Percentiles rank a stretch among this genome's conserved stretches.
phyloP scores from a whole-genome alignment of 257 asterid species.

The Vinca minor region DNA sequence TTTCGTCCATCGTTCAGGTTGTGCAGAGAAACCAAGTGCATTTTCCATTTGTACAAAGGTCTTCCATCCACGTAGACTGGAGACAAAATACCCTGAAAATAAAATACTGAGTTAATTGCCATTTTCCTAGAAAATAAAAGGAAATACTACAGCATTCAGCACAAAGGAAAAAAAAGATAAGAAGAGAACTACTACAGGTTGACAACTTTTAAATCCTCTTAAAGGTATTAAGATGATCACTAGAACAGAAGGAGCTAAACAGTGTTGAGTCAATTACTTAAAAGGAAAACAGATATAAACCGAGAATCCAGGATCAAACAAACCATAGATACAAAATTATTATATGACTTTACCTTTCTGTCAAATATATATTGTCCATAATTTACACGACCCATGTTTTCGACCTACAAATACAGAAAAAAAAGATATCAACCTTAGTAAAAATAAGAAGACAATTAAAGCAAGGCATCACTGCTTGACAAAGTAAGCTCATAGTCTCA shows the following conservation, averaged over 20 bases:
- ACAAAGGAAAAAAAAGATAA: no score
- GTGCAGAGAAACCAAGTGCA: slow-evolving; percentile 57
- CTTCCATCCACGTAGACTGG: slow-evolving; percentile 54
- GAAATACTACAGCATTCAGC: no score
- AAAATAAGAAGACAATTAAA: not conserved
- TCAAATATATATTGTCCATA: slow-evolving; percentile 69
- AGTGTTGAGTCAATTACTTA: not conserved
- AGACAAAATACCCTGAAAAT: slow-evolving; percentile 79
- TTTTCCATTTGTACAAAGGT: slow-evolving; percentile 66
- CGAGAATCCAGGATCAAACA: not conserved
- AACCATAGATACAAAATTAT: not conserved
- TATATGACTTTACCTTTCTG: slow-evolving; percentile 50
- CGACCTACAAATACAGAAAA: slow-evolving; percentile 47
- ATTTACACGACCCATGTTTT: slow-evolving; percentile 95
- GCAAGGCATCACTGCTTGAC: not conserved
- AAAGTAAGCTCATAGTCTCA: not conserved
- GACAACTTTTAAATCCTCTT: not conserved
- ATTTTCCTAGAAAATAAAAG: slow-evolving; percentile 2
- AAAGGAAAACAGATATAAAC: not conserved
- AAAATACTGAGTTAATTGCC: slow-evolving; percentile 10
- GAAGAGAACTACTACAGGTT: no score
- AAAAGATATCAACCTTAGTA: no score
- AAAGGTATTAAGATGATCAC: not conserved
- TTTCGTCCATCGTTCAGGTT: slow-evolving; percentile 42
- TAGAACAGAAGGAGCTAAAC: not conserved